Percentiles rank a stretch among this genome's conserved stretches.
These are phyloP conservation scores for Nakazawaea pomicola DNA, from an alignment of 805 yeast genomes.

Conservation along the genomic window DNA sequence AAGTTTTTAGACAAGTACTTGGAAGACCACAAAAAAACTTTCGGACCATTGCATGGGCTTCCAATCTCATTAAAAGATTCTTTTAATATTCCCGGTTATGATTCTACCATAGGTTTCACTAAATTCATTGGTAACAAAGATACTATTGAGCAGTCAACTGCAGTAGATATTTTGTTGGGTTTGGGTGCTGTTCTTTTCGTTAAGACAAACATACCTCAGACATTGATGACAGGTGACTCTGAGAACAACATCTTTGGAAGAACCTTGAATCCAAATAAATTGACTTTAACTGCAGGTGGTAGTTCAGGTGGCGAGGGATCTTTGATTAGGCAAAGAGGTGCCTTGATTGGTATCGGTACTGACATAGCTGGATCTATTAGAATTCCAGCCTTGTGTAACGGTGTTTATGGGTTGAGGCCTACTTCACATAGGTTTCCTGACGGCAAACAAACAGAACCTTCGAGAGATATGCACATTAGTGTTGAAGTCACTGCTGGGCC, in stretches of 20 bases:
- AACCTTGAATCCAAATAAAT: constrained; percentile 20
- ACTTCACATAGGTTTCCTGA: constrained; percentile 29
- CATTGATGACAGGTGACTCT: constrained; percentile 11
- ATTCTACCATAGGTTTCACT: constrained; percentile 41
- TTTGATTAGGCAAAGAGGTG: constrained; percentile 25
- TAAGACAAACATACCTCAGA: constrained; percentile 42
- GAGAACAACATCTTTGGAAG: constrained; percentile 14
- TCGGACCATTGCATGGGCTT: constrained; percentile 60
- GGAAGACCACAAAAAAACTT: constrained; percentile 36
- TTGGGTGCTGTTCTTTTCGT: constrained; percentile 46
- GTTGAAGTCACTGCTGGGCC: constrained; percentile 38
- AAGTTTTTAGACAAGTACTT: constrained; percentile 45
- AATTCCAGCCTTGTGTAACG: constrained; percentile 55
- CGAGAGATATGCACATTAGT: constrained; percentile 15
- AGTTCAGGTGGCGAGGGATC: constrained; percentile 53
- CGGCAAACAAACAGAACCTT: constrained; percentile 23
- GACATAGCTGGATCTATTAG: constrained; percentile 57
- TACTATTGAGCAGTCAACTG: constrained; percentile 24
- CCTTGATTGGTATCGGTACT: constrained; percentile 42
- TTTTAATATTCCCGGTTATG: constrained; percentile 38
- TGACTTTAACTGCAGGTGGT: constrained; percentile 39
- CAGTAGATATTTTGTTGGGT: constrained; percentile 32
- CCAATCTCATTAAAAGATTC: constrained; percentile 39
- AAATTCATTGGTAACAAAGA: constrained; percentile 33
- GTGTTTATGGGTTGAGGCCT: constrained; percentile 52